Percentiles rank a stretch among this genome's conserved stretches.
phyloP scores from a whole-genome alignment of 495 filamentous ascomycete genomes.

The Hypoxylon crocopeplum region DNA sequence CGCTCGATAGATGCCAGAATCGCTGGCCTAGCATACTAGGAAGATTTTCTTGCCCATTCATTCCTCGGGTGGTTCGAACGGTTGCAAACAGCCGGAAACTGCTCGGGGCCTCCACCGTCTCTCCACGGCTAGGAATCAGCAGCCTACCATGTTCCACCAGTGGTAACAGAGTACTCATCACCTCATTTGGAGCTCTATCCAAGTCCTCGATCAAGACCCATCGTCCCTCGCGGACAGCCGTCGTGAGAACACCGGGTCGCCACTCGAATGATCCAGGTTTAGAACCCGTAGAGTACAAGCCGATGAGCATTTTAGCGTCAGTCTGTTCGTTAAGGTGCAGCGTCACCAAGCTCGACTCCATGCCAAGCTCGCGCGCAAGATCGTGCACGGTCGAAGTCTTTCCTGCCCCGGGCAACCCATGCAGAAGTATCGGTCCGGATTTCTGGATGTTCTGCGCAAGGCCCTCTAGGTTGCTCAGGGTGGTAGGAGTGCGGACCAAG shows the following conservation, averaged over 20 bases:
- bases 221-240: constrained; percentile 88
- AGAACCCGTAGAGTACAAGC: constrained; percentile 86
- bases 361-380: constrained; percentile 76
- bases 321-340: constrained; percentile 97
- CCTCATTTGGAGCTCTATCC: constrained; percentile 92
- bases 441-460: constrained; percentile 71
- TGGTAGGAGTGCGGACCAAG: constrained; percentile 76
- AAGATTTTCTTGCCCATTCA: constrained; percentile 69
- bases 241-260: constrained; percentile 92
- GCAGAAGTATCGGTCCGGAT: constrained; percentile 74
- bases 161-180: constrained; percentile 88
- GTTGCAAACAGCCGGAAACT: constrained; percentile 93
- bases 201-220: constrained; percentile 98
- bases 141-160: constrained; percentile 89
- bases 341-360: constrained; percentile 79
- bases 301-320: constrained; percentile 92
- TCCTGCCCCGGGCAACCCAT: constrained; percentile 84
- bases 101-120: constrained; percentile 78
- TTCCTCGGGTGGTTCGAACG: constrained; percentile 77
- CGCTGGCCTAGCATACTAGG: constrained; percentile 73
- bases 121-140: constrained; percentile 82
- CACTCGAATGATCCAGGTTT: constrained; percentile 89
- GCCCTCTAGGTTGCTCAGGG: constrained; percentile 68
- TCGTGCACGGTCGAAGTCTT: constrained; percentile 90
- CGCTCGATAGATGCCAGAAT: constrained; percentile 77